Conservation (phyloP, 805 yeast genomes). For the Ogataea allantospora region DNA sequence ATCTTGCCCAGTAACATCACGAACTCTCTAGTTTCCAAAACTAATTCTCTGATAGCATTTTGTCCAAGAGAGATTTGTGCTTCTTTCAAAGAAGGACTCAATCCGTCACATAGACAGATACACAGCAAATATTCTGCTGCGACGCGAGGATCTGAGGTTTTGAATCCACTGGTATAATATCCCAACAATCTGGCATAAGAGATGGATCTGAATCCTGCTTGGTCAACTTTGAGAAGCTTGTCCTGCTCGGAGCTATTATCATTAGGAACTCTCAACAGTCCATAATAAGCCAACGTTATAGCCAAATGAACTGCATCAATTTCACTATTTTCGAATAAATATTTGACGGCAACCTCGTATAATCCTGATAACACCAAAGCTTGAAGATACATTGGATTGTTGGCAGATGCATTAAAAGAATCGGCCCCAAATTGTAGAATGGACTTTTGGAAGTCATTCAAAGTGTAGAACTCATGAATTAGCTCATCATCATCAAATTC, state of each 20-base stretch:
- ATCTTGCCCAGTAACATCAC: conserved; percentile 80
- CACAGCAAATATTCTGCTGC: conserved; percentile 87
- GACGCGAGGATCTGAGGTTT: conserved; percentile 80
- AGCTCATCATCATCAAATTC: conserved; percentile 35
- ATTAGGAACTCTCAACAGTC: conserved; percentile 51
- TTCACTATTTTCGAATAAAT: conserved; percentile 61
- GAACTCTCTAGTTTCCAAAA: conserved; percentile 84
- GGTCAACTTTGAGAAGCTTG: conserved; percentile 34
- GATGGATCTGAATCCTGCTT: conserved; percentile 29
- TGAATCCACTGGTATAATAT: conserved; percentile 77
- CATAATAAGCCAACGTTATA: conserved; percentile 72
- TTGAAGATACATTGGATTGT: conserved; percentile 71
- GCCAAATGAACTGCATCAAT: conserved; percentile 89
- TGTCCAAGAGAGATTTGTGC: conserved; percentile 60
- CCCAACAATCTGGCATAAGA: conserved; percentile 69
- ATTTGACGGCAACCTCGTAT: conserved; percentile 75
- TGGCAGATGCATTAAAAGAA: conserved; percentile 63
- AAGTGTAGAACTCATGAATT: conserved; percentile 66
- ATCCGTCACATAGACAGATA: conserved; percentile 55
- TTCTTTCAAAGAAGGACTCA: conserved; percentile 25
- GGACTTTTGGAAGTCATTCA: conserved; percentile 70
- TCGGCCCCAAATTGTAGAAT: conserved; percentile 70
- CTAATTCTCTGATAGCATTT: conserved; percentile 78
- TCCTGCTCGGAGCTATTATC: conserved; percentile 11
- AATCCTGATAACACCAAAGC: conserved; percentile 72